phyloP scores from a whole-genome alignment of 148 eudicot genomes.

The Rhododendron vialii region DNA sequence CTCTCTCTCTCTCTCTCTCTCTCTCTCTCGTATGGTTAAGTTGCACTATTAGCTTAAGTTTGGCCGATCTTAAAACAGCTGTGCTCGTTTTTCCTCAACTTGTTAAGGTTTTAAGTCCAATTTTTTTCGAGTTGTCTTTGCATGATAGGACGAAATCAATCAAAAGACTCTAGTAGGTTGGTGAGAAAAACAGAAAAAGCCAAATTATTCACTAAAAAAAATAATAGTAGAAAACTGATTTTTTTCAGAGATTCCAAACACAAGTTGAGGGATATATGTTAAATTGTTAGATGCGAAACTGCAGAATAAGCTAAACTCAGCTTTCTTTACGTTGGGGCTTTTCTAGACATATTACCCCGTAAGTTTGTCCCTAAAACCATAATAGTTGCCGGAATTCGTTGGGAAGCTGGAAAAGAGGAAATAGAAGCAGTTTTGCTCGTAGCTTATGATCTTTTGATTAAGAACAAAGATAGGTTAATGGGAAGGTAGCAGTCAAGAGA shows the following conservation, averaged over 20 bases:
- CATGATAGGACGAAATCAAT: background rate
- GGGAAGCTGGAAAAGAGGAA: background rate
- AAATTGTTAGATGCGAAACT: background rate
- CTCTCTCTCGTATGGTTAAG: background rate
- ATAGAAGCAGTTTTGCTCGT: background rate
- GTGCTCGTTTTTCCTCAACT: background rate
- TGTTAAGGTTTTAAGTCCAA: background rate
- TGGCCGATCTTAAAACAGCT: background rate
- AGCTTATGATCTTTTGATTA: background rate
- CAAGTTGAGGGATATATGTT: background rate
- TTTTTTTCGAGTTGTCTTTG: background rate
- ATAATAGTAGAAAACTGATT: background rate
- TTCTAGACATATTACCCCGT: background rate
- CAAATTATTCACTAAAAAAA: background rate
- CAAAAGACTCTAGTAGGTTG: background rate
- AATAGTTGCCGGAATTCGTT: background rate
- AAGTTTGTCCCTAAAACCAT: background rate
- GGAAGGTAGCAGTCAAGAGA: conserved; percentile 12
- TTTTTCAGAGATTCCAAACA: background rate
- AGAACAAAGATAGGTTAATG: background rate
- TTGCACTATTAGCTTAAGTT: background rate
- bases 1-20: background rate
- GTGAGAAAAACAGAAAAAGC: background rate
- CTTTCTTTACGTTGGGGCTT: background rate
- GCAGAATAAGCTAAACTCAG: background rate